Evolutionary conservation across 768 basidiomycete species (phyloP).

Genomic region (Boletus rubropictus): DNA sequence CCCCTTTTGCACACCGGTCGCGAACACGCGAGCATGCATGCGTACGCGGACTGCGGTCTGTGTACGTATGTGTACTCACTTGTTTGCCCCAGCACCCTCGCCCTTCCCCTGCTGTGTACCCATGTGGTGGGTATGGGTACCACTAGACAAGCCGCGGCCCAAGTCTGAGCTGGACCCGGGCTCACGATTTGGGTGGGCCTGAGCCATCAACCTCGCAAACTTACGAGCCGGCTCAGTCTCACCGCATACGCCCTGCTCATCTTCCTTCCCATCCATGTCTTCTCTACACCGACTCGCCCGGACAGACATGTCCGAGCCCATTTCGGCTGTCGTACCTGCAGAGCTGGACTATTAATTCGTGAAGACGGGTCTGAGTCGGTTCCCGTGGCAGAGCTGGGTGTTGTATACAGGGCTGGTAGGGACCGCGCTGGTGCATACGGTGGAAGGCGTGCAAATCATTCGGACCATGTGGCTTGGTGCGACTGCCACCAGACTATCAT

Average conservation of each 20-base stretch:
- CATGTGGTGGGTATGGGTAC: too few species aligned
- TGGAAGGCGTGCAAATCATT: constrained; percentile 54
- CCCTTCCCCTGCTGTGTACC: too few species aligned
- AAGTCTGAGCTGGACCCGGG: too few species aligned
- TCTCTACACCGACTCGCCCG: constrained; percentile 62
- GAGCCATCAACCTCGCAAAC: constrained; percentile 26
- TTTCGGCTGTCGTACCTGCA: constrained; percentile 51
- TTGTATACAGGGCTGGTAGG: constrained; percentile 59
- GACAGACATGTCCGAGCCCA: constrained; percentile 35
- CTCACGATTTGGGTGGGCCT: too few species aligned
- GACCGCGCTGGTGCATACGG: constrained; percentile 52
- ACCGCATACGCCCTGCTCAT: constrained; percentile 59
- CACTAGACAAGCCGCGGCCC: too few species aligned
- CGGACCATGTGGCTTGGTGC: constrained; percentile 41
- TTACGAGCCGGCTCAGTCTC: constrained; percentile 44
- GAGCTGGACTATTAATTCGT: constrained; percentile 84
- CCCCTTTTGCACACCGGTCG: too few species aligned
- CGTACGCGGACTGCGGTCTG: too few species aligned
- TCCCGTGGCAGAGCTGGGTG: constrained; percentile 57
- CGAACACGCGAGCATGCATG: too few species aligned
- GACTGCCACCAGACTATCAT: constrained; percentile 4
- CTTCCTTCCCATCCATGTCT: constrained; percentile 64
- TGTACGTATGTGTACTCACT: too few species aligned
- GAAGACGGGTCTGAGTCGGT: constrained; percentile 58
- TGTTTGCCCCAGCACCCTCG: too few species aligned